Evolutionary conservation across 352 stramenopile species (phyloP).

Genomic region (Phytophthora citrophthora): DNA sequence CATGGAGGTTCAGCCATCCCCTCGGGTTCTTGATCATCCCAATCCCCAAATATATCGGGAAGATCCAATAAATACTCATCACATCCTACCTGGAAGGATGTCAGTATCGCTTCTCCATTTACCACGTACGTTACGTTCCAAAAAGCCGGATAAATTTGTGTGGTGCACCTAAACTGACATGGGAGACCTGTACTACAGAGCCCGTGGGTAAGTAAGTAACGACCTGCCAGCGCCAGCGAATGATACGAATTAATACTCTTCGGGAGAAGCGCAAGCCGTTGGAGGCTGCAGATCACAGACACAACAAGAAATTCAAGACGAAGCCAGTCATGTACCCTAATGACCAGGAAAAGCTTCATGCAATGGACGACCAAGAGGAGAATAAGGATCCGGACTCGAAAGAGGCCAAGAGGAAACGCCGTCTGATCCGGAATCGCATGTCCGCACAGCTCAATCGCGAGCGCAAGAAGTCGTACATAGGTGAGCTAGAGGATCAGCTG

Average conservation of each 20-base stretch:
- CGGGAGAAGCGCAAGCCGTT: constrained; percentile 86
- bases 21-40: background rate
- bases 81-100: background rate
- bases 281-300: constrained; percentile 15
- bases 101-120: background rate
- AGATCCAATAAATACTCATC: constrained; percentile 2
- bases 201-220: no score
- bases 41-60: background rate
- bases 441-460: constrained; percentile 88
- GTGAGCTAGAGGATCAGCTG: constrained; percentile 84
- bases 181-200: no score
- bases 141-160: no score
- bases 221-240: no score
- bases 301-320: constrained; percentile 81
- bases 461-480: constrained; percentile 89
- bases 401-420: constrained; percentile 91
- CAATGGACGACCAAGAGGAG: no score
- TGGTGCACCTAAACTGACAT: no score
- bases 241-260: no score
- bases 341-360: no score
- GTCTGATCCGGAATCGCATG: constrained; percentile 89
- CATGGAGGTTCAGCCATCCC: background rate
- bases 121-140: no score
- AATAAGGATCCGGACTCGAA: constrained; percentile 84
- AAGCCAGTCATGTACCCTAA: no score